These are phyloP conservation scores for Globisporangium solare DNA, from an alignment of 352 stramenopile species.

Conservation along the genomic window DNA sequence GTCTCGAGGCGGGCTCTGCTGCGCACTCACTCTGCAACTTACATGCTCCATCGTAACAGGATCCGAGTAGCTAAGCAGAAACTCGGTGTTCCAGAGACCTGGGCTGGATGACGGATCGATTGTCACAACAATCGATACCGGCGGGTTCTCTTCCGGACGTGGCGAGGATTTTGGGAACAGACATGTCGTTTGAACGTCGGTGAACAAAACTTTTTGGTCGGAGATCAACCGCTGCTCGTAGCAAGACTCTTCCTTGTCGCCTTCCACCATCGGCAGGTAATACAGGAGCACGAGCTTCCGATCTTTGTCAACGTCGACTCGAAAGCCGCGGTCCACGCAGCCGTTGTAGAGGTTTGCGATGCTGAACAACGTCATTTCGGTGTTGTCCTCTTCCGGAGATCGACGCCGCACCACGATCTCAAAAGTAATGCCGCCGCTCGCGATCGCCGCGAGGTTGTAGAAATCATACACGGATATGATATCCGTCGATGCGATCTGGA, in stretches of 20 bases:
- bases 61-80: constrained; percentile 59
- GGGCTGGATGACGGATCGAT: constrained; percentile 31
- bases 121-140: constrained; percentile 53
- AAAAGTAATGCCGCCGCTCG: constrained; percentile 44
- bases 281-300: constrained; percentile 58
- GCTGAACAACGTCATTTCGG: constrained; percentile 67
- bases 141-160: constrained; percentile 35
- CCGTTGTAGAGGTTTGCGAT: constrained; percentile 58
- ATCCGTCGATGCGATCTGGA: constrained; percentile 51
- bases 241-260: constrained; percentile 30
- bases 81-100: constrained; percentile 29
- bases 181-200: constrained; percentile 19
- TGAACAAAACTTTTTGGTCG: constrained; percentile 12
- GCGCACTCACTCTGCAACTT: constrained; percentile 28
- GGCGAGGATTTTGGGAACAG: constrained; percentile 23
- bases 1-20: constrained; percentile 22
- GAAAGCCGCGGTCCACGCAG: constrained; percentile 64
- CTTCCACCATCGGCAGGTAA: constrained; percentile 43
- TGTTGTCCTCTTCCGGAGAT: constrained; percentile 18
- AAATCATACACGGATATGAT: constrained; percentile 48
- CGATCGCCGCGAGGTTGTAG: constrained; percentile 28
- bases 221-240: constrained; percentile 46
- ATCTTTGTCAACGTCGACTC: constrained; percentile 53
- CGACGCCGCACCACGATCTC: constrained; percentile 58
- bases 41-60: constrained; percentile 33